These are phyloP conservation scores for Podospora sp. DNA, from an alignment of 495 filamentous ascomycete species.

Conservation along the genomic window DNA sequence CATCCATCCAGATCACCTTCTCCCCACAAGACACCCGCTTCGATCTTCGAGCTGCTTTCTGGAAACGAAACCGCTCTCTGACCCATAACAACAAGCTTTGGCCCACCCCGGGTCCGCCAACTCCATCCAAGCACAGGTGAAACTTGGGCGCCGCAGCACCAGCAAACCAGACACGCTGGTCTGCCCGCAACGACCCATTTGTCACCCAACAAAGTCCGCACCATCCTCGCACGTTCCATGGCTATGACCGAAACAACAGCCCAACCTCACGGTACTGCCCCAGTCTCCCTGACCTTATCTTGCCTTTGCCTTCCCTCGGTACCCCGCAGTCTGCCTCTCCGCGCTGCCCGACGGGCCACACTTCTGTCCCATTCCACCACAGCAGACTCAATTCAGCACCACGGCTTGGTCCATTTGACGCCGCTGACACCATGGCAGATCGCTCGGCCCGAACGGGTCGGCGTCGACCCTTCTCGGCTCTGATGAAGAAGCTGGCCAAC, in stretches of 20 bases:
- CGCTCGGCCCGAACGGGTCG: slow-evolving; percentile 55
- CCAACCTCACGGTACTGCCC: slow-evolving; percentile 62
- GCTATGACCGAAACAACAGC: slow-evolving; percentile 68
- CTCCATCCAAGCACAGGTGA: slow-evolving; percentile 5
- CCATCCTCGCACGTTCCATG: slow-evolving; percentile 46
- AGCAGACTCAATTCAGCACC: slow-evolving; percentile 25
- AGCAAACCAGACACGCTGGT: background rate
- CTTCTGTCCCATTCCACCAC: slow-evolving; percentile 24
- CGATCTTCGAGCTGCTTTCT: background rate
- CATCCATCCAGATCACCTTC: background rate
- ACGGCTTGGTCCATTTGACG: slow-evolving; percentile 21
- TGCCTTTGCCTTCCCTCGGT: background rate
- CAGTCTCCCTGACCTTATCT: slow-evolving; percentile 22
- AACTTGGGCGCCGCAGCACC: slow-evolving; percentile 8
- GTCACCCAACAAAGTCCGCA: slow-evolving; percentile 1
- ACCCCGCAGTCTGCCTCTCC: slow-evolving; percentile 11
- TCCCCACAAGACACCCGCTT: background rate
- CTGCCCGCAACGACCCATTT: background rate
- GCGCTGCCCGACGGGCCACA: slow-evolving; percentile 19
- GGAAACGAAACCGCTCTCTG: slow-evolving; percentile 1
- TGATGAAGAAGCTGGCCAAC: slow-evolving; percentile 92
- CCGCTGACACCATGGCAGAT: slow-evolving; percentile 38
- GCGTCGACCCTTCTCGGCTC: slow-evolving; percentile 83
- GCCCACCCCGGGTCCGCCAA: slow-evolving; percentile 1
- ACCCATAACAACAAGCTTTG: slow-evolving; percentile 11